Conservation (phyloP, 2,329 filamentous ascomycete genomes). For the Fusarium lyarnte region DNA sequence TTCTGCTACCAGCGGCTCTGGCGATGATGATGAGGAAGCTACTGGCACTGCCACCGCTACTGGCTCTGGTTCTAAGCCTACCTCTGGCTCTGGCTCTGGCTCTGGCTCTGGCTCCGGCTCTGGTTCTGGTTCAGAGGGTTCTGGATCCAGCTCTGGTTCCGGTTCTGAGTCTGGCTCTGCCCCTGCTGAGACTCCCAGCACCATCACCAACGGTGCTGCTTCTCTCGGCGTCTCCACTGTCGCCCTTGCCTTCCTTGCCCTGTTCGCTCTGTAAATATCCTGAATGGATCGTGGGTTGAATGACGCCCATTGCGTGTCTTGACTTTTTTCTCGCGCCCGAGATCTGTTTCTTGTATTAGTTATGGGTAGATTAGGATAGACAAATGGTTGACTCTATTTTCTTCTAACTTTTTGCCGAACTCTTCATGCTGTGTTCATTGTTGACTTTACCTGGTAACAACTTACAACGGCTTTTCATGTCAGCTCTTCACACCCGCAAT, state of each 20-base stretch:
- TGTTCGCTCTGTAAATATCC: conserved; percentile 40
- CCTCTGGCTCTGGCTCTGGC: not conserved
- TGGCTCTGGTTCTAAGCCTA: conserved; percentile 3
- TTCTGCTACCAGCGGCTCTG: conserved; percentile 60
- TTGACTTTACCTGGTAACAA: not conserved
- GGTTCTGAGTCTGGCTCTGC: conserved; percentile 21
- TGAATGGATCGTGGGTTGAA: conserved; percentile 39
- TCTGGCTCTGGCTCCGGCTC: not conserved
- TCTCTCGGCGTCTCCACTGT: conserved; percentile 30
- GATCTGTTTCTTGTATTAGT: conserved; percentile 44
- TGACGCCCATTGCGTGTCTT: conserved; percentile 41
- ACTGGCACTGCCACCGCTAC: conserved; percentile 43
- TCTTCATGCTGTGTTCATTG: not conserved
- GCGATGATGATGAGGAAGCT: conserved; percentile 58
- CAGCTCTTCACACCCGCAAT: not conserved
- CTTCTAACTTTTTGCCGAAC: not conserved
- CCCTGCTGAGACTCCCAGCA: conserved; percentile 31
- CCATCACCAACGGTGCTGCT: conserved; percentile 26
- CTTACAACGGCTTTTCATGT: not conserved
- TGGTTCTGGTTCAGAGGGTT: not conserved
- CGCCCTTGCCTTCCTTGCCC: conserved; percentile 34
- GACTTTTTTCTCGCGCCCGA: conserved; percentile 35
- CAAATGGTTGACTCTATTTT: conserved; percentile 36
- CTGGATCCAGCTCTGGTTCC: conserved; percentile 16
- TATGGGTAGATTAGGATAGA: conserved; percentile 45